phyloP scores from a whole-genome alignment of 2,329 filamentous ascomycete genomes.

The Phaeophleospora eucalypticola region DNA sequence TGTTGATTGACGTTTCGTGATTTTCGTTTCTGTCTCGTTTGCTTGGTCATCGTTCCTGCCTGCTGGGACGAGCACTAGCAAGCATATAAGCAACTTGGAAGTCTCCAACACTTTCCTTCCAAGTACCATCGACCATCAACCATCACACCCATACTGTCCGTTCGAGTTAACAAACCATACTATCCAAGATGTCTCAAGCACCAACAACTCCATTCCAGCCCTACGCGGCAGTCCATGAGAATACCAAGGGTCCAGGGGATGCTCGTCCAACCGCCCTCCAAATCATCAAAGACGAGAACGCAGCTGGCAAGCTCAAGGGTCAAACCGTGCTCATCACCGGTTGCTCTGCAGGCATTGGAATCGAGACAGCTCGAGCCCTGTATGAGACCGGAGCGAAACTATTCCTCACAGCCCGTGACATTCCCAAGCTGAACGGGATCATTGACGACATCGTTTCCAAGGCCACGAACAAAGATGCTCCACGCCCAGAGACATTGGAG shows the following conservation, averaged over 20 bases:
- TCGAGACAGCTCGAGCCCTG: slow-evolving; percentile 45
- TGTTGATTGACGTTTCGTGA: no score
- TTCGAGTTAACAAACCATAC: neutral
- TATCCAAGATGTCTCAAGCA: slow-evolving; percentile 20
- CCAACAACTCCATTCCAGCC: slow-evolving; percentile 25
- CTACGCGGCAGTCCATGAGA: slow-evolving; percentile 22
- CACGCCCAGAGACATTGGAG: slow-evolving; percentile 24
- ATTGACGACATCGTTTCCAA: slow-evolving; percentile 28
- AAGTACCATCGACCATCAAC: no score
- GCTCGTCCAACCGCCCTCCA: slow-evolving; percentile 29
- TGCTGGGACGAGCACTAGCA: no score
- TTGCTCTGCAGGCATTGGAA: slow-evolving; percentile 43
- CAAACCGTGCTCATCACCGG: slow-evolving; percentile 45
- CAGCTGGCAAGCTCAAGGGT: slow-evolving; percentile 34
- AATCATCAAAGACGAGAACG: slow-evolving; percentile 24
- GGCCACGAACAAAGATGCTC: slow-evolving; percentile 15
- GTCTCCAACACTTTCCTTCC: no score
- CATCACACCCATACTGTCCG: neutral
- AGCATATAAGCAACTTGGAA: no score
- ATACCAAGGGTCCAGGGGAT: slow-evolving; percentile 23
- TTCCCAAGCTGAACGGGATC: slow-evolving; percentile 36
- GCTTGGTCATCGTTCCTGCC: no score
- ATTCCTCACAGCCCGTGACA: slow-evolving; percentile 43
- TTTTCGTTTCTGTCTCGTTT: no score
- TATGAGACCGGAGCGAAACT: slow-evolving; percentile 44